Conservation (phyloP, 148 eudicot genomes). For the Camellia lanceoleosa region DNA sequence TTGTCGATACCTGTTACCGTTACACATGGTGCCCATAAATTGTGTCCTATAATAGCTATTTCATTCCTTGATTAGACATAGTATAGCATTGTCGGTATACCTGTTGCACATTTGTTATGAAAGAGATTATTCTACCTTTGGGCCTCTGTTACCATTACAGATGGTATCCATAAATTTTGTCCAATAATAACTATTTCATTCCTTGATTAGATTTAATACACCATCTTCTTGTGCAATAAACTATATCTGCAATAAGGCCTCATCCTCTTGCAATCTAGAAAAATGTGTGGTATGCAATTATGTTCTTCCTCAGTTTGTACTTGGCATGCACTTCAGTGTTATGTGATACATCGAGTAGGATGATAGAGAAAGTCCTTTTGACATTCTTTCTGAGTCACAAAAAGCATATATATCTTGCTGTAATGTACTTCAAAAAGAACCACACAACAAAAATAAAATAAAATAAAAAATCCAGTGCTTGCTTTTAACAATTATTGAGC, state of each 20-base stretch:
- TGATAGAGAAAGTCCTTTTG: neutral
- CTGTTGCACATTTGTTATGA: neutral
- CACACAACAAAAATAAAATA: neutral
- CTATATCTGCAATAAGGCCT: neutral
- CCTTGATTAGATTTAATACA: neutral
- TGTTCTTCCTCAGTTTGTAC: neutral
- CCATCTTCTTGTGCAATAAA: neutral
- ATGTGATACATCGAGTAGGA: neutral
- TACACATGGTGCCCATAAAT: neutral
- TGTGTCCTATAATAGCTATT: neutral
- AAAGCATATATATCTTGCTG: neutral
- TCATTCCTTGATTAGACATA: neutral
- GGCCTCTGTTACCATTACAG: neutral
- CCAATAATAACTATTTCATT: neutral
- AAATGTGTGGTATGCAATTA: neutral
- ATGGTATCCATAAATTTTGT: neutral
- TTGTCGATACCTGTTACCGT: neutral
- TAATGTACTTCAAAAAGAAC: neutral
- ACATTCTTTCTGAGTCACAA: neutral
- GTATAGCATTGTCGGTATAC: neutral
- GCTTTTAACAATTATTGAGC: neutral
- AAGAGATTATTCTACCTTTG: neutral
- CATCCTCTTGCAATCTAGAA: neutral
- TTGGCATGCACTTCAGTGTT: neutral
- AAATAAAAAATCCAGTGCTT: neutral